Conservation (phyloP, 192 early-diverging fungal species). For the Thamnidium elegans region DNA sequence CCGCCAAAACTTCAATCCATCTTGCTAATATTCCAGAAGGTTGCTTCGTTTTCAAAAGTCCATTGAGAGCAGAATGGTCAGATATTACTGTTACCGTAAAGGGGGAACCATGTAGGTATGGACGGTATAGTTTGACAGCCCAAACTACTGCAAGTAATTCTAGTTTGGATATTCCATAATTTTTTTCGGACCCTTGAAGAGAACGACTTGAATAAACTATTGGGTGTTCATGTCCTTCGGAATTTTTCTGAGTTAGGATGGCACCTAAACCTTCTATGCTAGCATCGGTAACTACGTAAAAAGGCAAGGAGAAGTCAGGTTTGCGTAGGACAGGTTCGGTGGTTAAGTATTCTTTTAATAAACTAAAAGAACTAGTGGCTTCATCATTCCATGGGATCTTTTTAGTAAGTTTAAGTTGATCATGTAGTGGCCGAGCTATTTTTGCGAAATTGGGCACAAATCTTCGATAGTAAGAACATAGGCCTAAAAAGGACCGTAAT, state of each 20-base stretch:
- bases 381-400: not conserved
- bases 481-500: constrained; percentile 22
- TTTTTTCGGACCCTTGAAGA: not conserved
- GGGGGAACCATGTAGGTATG: not conserved
- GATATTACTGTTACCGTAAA: not conserved
- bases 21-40: not conserved
- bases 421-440: constrained; percentile 17
- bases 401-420: not conserved
- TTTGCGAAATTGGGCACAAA: constrained; percentile 25
- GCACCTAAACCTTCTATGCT: not conserved
- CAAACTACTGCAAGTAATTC: not conserved
- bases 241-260: not conserved
- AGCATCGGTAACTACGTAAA: not conserved
- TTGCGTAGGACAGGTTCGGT: not conserved
- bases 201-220: not conserved
- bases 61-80: not conserved
- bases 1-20: not conserved
- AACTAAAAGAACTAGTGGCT: not conserved
- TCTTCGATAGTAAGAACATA: constrained; percentile 23
- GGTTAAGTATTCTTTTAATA: not conserved
- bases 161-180: not conserved
- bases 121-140: not conserved
- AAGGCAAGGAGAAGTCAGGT: not conserved
- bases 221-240: not conserved
- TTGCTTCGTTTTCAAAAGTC: not conserved